Evolutionary conservation across 495 filamentous ascomycete genomes (phyloP).

Genomic region (Penicillium robsamsonii): DNA sequence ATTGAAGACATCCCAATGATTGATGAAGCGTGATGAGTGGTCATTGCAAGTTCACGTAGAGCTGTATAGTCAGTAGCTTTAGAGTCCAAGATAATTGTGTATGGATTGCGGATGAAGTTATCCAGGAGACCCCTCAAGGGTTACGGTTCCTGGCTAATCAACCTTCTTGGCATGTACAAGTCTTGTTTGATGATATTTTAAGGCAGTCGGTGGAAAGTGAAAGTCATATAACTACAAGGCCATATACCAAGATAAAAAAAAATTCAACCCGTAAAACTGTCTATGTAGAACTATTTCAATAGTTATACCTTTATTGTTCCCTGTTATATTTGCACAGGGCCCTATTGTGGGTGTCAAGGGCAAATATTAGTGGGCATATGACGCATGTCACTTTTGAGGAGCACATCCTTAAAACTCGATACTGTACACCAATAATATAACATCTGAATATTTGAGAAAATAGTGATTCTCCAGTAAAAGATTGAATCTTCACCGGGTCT

Average conservation of each 20-base stretch:
- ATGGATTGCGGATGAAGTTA: neutral
- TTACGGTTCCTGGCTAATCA: neutral
- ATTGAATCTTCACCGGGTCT: neutral
- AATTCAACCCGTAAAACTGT: neutral
- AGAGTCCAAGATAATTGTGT: neutral
- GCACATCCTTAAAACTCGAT: neutral
- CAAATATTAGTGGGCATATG: constrained; percentile 4
- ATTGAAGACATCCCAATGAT: constrained; percentile 12
- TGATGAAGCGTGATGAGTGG: constrained; percentile 10
- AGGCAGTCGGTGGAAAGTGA: neutral
- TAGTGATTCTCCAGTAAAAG: neutral
- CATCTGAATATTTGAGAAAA: neutral
- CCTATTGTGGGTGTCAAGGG: constrained; percentile 9
- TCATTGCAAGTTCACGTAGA: neutral
- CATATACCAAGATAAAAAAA: neutral
- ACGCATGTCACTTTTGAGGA: constrained; percentile 1
- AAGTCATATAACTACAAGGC: neutral
- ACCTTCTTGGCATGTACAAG: neutral
- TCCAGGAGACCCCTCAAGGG: neutral
- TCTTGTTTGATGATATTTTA: neutral
- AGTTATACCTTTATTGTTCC: neutral
- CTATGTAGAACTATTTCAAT: neutral
- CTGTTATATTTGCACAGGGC: neutral
- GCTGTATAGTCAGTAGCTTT: neutral
- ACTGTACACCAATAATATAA: neutral